Evolutionary conservation across 2,329 filamentous ascomycete species (phyloP).

Genomic region (Aspergillus sp.): DNA sequence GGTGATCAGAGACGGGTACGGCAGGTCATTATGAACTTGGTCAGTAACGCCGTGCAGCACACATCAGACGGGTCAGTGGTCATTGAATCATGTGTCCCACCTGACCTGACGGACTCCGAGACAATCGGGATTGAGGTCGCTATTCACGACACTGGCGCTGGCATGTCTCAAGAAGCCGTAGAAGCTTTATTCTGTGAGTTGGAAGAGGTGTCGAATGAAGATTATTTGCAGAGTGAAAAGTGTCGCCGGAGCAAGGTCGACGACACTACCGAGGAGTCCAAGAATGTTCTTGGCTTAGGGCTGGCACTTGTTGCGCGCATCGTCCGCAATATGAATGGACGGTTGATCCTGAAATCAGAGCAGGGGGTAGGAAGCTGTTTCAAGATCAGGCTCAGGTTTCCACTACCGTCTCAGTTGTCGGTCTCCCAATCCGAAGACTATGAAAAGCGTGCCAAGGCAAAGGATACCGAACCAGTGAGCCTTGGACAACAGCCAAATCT

Average conservation of each 20-base stretch:
- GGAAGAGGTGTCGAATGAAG: constrained; percentile 56
- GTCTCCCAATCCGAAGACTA: not conserved
- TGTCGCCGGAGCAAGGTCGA: constrained; percentile 18
- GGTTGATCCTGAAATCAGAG: constrained; percentile 74
- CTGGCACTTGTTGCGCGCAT: constrained; percentile 75
- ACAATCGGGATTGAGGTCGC: constrained; percentile 62
- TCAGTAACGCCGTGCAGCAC: constrained; percentile 79
- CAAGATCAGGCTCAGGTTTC: constrained; percentile 68
- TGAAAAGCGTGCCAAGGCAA: not conserved
- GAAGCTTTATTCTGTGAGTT: constrained; percentile 54
- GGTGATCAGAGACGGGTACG: constrained; percentile 73
- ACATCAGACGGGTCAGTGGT: constrained; percentile 61
- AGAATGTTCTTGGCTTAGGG: constrained; percentile 62
- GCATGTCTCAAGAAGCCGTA: constrained; percentile 49
- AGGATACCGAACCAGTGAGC: not conserved
- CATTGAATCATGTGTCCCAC: constrained; percentile 56
- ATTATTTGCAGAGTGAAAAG: constrained; percentile 32
- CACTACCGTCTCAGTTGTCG: constrained; percentile 44
- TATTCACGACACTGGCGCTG: constrained; percentile 65
- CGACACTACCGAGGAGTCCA: constrained; percentile 21
- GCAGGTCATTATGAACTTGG: constrained; percentile 72
- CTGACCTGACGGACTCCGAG: constrained; percentile 39
- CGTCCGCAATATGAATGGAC: constrained; percentile 78
- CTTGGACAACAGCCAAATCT: not conserved
- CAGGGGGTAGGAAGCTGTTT: constrained; percentile 73